Evolutionary conservation across 1,284 basidiomycete species (phyloP), one percentile per base, ranked within the genome.

Genomic region (Ganoderma lucidum): DNA sequence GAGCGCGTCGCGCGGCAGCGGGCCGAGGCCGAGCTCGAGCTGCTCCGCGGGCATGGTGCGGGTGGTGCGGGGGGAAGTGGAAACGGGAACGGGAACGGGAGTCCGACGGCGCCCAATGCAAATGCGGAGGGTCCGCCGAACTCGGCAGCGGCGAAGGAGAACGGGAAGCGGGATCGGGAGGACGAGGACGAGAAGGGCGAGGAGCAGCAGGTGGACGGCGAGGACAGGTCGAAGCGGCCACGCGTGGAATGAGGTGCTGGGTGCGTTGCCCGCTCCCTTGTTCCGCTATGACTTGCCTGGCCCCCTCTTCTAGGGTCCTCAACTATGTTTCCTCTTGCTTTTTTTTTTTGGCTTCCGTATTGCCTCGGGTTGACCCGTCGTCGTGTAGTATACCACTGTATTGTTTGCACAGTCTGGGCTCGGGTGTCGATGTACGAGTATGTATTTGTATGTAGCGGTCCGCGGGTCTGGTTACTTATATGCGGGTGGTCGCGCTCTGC

Each of bases 21-120:
- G 39, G 81, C 85, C 0, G 90, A 93, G 79, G 80, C 80, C 19
- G 92, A 93, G 78, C 78, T 93, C 19, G 85, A 88, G 63, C 78
- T 82, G 53, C 77, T 91, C 5, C 78, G 83, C 35, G 82, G 82
- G 15, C 74, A 71, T 2, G 70, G 68, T 2, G 68, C 60, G 6
- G 58, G 67, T 1, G 63, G 32, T 15, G 60, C 67, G 37, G 35
- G 35, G 35, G 35, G 35, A 8, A 35, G 35, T 35, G 35, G 35
- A 23, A 63, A 28, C 15, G 51, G 59, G 45, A 41, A 28, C 14
- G 42, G 14, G 51, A 23, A 17, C 5, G 56, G 56, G 35, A 32
- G 62, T 37, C 61, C 51, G 62, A 58, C 10, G 35, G 53, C 62
- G 30, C 48, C 62, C 8, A n/a, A 56, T 15, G 53, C 68, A 0